Conservation (phyloP, 1,284 basidiomycete species). For the Ustilago vetiveriae region DNA sequence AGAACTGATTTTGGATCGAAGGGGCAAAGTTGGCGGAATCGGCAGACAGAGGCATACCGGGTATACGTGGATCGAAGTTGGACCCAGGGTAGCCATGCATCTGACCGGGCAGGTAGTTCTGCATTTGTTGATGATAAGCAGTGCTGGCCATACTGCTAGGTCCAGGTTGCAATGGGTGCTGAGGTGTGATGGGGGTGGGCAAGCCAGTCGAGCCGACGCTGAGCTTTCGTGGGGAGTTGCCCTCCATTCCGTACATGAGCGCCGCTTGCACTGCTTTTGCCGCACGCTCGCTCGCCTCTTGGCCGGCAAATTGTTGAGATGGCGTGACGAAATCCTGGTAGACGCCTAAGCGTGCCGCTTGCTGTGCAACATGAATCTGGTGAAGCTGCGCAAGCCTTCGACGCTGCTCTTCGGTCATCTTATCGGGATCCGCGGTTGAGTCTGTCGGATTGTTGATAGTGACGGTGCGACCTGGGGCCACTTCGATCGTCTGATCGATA, state of each 20-base stretch:
- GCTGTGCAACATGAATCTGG: slow-evolving; percentile 42
- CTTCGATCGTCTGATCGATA: slow-evolving; percentile 19
- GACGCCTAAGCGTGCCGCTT: slow-evolving; percentile 32
- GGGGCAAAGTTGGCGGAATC: slow-evolving; percentile 38
- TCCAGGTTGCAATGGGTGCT: slow-evolving; percentile 41
- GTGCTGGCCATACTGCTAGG: slow-evolving; percentile 8
- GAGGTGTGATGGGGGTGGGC: slow-evolving; percentile 45
- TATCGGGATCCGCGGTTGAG: slow-evolving; percentile 26
- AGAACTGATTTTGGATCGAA: slow-evolving; percentile 42
- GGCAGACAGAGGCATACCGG: slow-evolving; percentile 37
- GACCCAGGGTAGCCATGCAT: slow-evolving; percentile 12
- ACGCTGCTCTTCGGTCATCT: slow-evolving; percentile 44
- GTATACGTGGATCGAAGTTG: slow-evolving; percentile 27
- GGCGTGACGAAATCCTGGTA: slow-evolving; percentile 51
- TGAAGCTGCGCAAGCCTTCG: slow-evolving; percentile 43
- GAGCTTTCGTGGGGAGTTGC: slow-evolving; percentile 38
- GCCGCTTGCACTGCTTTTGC: slow-evolving; percentile 51
- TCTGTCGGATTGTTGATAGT: slow-evolving; percentile 29
- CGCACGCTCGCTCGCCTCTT: slow-evolving; percentile 46
- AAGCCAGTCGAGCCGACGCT: slow-evolving; percentile 38
- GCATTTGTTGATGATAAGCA: slow-evolving; percentile 9
- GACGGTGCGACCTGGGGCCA: slow-evolving; percentile 17
- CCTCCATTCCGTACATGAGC: slow-evolving; percentile 52
- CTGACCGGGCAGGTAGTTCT: slow-evolving; percentile 9
- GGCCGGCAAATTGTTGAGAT: slow-evolving; percentile 42